Base-by-base conservation (phyloP, 2,329 filamentous ascomycete species). In the Monosporascus sp. region DNA sequence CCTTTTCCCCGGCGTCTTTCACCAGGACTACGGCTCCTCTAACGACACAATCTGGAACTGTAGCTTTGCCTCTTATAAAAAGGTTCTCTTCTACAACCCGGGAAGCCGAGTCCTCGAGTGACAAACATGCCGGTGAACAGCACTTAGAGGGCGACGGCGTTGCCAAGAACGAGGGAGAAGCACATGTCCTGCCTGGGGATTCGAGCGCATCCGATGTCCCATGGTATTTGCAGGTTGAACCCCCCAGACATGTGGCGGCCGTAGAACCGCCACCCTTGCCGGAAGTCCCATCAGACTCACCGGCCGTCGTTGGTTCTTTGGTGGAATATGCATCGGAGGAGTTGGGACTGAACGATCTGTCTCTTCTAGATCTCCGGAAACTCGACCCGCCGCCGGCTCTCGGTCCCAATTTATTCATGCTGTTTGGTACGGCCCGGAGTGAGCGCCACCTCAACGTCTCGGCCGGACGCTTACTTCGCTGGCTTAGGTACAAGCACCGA, bases 401-500 rank as follows among this genome's bases (percentile, higher is more conserved):
- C 1, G 94, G 94, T 1, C 84, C 89, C 2, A 92, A 93, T 63
- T 79, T 97, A 28, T 80, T 99, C 51, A 97, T 97, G 94, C 73
- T 99, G 31, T 84, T 99, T 58, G 91, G 88, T 41, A 96, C 91
- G 8, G 90, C 93, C 15, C 87, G 94, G 54, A 95, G 90, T 63
- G 90, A 97, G 70, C 91, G 93, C 50, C 94, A 99, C 73, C 77
- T 99, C 37, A 93, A 96, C 66, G 87, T 96, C 22, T 90, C 90
- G 1, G 91, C 92, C 0, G 91, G 96, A 65, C 84, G 91, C n/a
- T 81, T 96, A 26, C 90, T 92, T 58, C 83, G 93, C 54, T 97
- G 90, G 88, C 74, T 97, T 45, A 81, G 91, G 50, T 85, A 80
- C 43, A 81, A 84, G 14, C 83, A 90, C 69, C 84, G 85, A 51